Evolutionary conservation across 1,284 basidiomycete species (phyloP), one percentile per base, ranked within the genome.

Genomic region (Schizophyllum amplum): DNA sequence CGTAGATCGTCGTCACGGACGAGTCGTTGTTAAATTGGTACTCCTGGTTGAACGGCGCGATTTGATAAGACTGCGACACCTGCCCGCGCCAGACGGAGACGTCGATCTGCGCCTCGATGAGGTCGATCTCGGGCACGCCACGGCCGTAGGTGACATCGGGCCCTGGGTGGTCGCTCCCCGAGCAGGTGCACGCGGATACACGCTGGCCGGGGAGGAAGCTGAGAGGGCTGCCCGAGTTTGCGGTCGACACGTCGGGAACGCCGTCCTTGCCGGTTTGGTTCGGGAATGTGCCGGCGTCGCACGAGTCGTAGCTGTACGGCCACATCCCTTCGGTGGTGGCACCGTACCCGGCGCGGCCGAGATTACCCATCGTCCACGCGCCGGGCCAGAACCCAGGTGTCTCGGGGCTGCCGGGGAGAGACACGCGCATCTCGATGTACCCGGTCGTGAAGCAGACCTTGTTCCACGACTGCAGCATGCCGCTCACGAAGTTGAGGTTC

Each of bases 391-490:
- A 78, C 11, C 94, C 94, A n/a, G 87, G 81, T 3, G 84, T 77
- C 50, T 73, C 66, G 4, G 79, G 75, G 20, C 72, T 73, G 1
- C 94, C 94, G n/a, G 94, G 94, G 61, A 97, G 72, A 65, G 87
- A 91, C 21, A 95, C 69, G 15, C 80, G 79, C 17, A 87, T 82
- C 68, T 95, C 92, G 57, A 98, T 77, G 67, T 94, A 94, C 1
- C 94, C 95, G 0, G 91, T 92, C 2, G 88, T 96, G 71, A 96
- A 98, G 73, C 95, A 97, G 60, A 98, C 73, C 69, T 94, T 91
- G 72, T 95, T 96, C 94, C 94, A 96, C 4, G 82, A 76, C 59
- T 81, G 79, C 24, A 92, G 59, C 89, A 91, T 90, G 26, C 84
- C 91, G 60, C 90, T 92, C 63, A 81, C 76, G 66, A 90, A 94